Evolutionary conservation across 768 basidiomycete species (phyloP), one percentile per base, ranked within the genome.

Genomic region (Lentinus brumalis): DNA sequence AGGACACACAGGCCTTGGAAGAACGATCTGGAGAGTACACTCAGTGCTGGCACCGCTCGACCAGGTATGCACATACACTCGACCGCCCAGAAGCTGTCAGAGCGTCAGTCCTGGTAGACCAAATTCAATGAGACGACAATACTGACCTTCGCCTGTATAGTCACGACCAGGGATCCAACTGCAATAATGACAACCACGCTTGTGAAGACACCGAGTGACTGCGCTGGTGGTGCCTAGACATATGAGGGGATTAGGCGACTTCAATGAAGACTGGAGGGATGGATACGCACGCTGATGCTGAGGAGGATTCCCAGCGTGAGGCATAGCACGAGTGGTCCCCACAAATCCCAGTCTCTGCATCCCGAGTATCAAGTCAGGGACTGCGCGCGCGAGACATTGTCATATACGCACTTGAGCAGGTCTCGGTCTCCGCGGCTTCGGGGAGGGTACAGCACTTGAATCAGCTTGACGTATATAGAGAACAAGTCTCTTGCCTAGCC

Each of bases 1-100:
- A 98, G 80, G 32, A 91, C 96, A 70, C 96, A 98, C 26, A 98
- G 79, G 40, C 92, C 94, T 73, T 98, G 96, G 78, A 98, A 96
- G 80, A 98, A 98, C 0, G 92, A 94, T 7, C 92, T 93, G 68
- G 18, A 40, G 6, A 29, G 42, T 44, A 12, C 35, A 30, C 14
- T 44, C 15, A 44, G 42, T 16, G 42, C 5, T 15, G 42, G 6
- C 1, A 15, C 18, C 5, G 15, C 15, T 44, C 18, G 6, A 41
- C 57, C 30, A 44, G 29, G 26, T 58, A 15, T 32, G 30, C 46
- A 75, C 86, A 56, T 75, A 93, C 92, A 94, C 90, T 80, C 90
- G 80, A 35, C 91, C 91, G 56, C 91, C 91, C 30, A 93, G 80
- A 53, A 93, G 80, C 91, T 92, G 65, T 31, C 6, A 11, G 26